Percentiles rank a stretch among this genome's conserved stretches.
Evolutionary conservation across 345 rosid species (phyloP).

Genomic region (Eucalyptus regnans): DNA sequence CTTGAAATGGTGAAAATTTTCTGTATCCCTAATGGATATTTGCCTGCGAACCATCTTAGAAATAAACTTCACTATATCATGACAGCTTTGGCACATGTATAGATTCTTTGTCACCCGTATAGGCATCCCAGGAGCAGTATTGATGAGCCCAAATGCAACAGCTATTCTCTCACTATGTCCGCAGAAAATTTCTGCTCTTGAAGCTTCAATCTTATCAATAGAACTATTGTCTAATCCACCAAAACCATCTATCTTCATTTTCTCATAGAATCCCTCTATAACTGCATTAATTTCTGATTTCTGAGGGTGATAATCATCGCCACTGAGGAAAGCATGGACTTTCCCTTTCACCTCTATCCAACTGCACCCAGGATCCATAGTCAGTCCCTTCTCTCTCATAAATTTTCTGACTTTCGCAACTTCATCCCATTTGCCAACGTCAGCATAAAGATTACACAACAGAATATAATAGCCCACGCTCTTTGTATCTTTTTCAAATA

Average conservation of each 20-base stretch:
- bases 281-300: slow-evolving; percentile 40
- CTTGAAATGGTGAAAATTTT: slow-evolving; percentile 66
- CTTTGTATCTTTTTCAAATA: slow-evolving; percentile 45
- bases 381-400: slow-evolving; percentile 57
- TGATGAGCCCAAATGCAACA: slow-evolving; percentile 58
- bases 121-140: slow-evolving; percentile 61
- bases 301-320: slow-evolving; percentile 51
- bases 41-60: slow-evolving; percentile 62
- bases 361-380: slow-evolving; percentile 78
- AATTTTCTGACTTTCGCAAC: slow-evolving; percentile 50
- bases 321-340: slow-evolving; percentile 72
- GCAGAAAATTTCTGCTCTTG: slow-evolving; percentile 66
- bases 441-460: slow-evolving; percentile 59
- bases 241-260: slow-evolving; percentile 33
- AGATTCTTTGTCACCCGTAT: slow-evolving; percentile 80
- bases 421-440: slow-evolving; percentile 53
- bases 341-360: slow-evolving; percentile 74
- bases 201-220: slow-evolving; percentile 33
- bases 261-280: slow-evolving; percentile 47
- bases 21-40: slow-evolving; percentile 71
- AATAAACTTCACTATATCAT: slow-evolving; percentile 51
- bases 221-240: slow-evolving; percentile 16
- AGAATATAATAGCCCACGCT: slow-evolving; percentile 67
- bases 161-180: slow-evolving; percentile 85
- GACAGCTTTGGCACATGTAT: slow-evolving; percentile 63